Conservation (phyloP, 495 filamentous ascomycete species). For the Monascus purpureus region DNA sequence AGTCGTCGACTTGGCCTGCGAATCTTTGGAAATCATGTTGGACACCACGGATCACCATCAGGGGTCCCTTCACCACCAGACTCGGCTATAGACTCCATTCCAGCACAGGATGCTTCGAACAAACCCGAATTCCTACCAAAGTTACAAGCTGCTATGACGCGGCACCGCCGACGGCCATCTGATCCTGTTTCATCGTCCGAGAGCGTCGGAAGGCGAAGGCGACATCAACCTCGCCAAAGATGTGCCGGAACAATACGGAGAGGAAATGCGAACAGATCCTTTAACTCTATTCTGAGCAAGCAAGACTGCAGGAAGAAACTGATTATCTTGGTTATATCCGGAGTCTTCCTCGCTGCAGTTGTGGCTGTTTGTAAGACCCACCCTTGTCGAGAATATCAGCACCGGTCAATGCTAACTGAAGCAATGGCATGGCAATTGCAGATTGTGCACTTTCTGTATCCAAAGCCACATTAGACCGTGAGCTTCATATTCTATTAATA, state of each 20-base stretch:
- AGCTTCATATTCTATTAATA: slow-evolving; percentile 64
- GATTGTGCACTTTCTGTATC: slow-evolving; percentile 57
- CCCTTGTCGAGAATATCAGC: neutral
- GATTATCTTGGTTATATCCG: slow-evolving; percentile 42
- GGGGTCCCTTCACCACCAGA: neutral
- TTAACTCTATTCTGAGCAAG: slow-evolving; percentile 39
- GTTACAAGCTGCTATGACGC: neutral
- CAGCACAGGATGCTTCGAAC: slow-evolving; percentile 1
- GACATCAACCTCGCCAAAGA: neutral
- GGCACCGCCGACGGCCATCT: neutral
- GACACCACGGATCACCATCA: too few species aligned
- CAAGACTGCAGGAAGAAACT: slow-evolving; percentile 39
- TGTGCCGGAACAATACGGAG: neutral
- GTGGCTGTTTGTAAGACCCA: slow-evolving; percentile 43
- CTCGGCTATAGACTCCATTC: neutral
- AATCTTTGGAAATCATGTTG: slow-evolving; percentile 2
- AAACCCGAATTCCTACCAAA: slow-evolving; percentile 1
- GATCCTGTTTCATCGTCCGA: neutral
- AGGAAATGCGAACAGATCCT: slow-evolving; percentile 21
- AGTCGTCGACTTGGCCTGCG: slow-evolving; percentile 3
- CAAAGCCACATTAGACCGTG: slow-evolving; percentile 34
- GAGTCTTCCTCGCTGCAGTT: slow-evolving; percentile 36
- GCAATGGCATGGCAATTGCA: slow-evolving; percentile 14
- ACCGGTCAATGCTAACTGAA: slow-evolving; percentile 2
- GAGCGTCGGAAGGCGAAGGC: neutral